Percentiles rank a stretch among this genome's conserved stretches.
Conservation (phyloP, 73 alveolate genomes). For the Tetrahymena malaccensis region DNA sequence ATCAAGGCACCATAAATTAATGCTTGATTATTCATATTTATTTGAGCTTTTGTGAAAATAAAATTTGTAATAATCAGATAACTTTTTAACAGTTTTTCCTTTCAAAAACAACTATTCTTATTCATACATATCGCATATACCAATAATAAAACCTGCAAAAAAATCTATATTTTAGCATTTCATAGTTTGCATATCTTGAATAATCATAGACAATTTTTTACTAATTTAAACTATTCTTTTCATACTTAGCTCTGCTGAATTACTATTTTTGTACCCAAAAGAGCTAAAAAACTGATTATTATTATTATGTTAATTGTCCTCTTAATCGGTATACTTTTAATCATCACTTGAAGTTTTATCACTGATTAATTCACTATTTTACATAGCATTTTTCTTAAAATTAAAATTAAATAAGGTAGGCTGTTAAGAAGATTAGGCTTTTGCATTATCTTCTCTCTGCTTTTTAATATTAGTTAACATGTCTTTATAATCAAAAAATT, state of each 20-base stretch:
- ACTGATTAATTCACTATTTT: not conserved
- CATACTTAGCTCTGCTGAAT: not conserved
- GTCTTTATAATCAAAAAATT: not conserved
- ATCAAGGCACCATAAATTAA: not conserved
- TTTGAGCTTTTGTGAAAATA: not conserved
- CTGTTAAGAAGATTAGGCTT: not conserved
- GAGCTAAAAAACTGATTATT: not conserved
- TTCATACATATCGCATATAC: not conserved
- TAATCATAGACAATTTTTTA: not conserved
- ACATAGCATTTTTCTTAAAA: not conserved
- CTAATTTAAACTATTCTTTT: not conserved
- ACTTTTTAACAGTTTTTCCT: not conserved
- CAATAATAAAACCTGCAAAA: not conserved
- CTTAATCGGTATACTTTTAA: not conserved
- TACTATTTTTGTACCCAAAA: not conserved
- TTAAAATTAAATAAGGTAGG: not conserved
- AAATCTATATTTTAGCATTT: not conserved
- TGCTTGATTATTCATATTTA: not conserved
- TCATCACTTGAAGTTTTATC: not conserved
- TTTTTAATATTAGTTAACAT: not conserved
- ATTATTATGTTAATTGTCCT: not conserved
- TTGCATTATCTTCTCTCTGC: not conserved
- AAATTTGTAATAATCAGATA: not conserved
- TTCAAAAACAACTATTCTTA: not conserved
- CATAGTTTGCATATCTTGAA: not conserved